Evolutionary conservation across 2,329 filamentous ascomycete species (phyloP).

Genomic region (Hypoxylon sp.): DNA sequence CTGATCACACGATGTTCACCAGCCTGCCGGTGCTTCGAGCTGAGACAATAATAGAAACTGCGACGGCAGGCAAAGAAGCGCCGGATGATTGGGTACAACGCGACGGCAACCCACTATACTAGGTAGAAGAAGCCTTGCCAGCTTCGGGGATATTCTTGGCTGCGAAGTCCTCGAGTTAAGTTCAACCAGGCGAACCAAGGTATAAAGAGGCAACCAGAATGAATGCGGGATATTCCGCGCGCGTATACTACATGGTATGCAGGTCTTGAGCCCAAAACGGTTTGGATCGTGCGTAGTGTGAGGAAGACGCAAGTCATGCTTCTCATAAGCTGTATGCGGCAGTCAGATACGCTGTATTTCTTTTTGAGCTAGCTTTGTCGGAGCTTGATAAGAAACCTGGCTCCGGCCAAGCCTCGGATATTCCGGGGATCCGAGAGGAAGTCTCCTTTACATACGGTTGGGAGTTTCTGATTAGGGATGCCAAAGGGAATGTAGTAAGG

Average conservation of each 20-base stretch:
- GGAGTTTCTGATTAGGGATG: too few species aligned
- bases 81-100: conserved; percentile 18
- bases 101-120: conserved; percentile 21
- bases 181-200: conserved; percentile 2
- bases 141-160: conserved; percentile 41
- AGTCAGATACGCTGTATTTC: conserved; percentile 18
- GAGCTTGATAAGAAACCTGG: conserved; percentile 28
- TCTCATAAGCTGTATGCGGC: conserved; percentile 7
- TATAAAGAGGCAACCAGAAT: conserved; percentile 14
- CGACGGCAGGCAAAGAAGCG: conserved; percentile 11
- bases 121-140: conserved; percentile 27
- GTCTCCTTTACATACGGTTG: conserved; percentile 9
- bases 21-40: conserved; percentile 18
- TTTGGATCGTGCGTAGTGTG: conserved; percentile 14
- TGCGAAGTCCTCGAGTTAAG: conserved; percentile 20
- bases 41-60: conserved; percentile 38
- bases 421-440: conserved; percentile 31
- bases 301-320: conserved; percentile 24
- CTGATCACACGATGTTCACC: conserved; percentile 22
- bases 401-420: conserved; percentile 28
- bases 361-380: conserved; percentile 19
- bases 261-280: conserved; percentile 17
- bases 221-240: conserved; percentile 31
- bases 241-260: conserved; percentile 22
- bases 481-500: conserved; percentile 37